phyloP scores from a whole-genome alignment of 2,329 filamentous ascomycete genomes.

The Colletotrichum melonis region DNA sequence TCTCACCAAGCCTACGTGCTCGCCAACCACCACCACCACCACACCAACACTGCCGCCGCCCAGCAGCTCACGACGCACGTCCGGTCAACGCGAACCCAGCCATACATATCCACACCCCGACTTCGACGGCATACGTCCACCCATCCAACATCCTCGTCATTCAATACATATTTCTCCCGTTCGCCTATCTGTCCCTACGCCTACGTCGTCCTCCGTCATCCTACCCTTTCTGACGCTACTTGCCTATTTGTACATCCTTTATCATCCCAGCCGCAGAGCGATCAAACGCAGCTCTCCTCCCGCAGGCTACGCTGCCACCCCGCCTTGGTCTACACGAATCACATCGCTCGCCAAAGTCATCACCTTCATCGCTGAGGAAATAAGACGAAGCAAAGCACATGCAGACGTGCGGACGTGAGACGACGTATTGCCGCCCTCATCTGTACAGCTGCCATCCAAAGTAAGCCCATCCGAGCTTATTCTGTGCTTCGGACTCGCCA shows the following conservation, averaged over 20 bases:
- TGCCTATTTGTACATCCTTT: not conserved
- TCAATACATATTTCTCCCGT: not conserved
- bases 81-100: slow-evolving; percentile 7
- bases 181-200: slow-evolving; percentile 8
- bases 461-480: slow-evolving; percentile 21
- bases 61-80: slow-evolving; percentile 9
- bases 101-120: slow-evolving; percentile 8
- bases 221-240: not conserved
- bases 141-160: not conserved
- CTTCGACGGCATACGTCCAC: not conserved
- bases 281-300: slow-evolving; percentile 2
- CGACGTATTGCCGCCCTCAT: not conserved
- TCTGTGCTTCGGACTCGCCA: not conserved
- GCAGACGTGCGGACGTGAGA: not conserved
- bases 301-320: slow-evolving; percentile 15
- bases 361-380: not conserved
- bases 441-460: slow-evolving; percentile 15
- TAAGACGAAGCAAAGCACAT: not conserved
- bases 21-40: not conserved
- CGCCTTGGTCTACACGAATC: slow-evolving; percentile 14
- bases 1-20: slow-evolving; percentile 1
- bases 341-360: not conserved
- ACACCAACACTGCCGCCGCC: not conserved
- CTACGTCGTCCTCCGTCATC: slow-evolving; percentile 8
- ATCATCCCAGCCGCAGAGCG: slow-evolving; percentile 10